phyloP scores from a whole-genome alignment of 306 rosid species.

The Castanea sativa region DNA sequence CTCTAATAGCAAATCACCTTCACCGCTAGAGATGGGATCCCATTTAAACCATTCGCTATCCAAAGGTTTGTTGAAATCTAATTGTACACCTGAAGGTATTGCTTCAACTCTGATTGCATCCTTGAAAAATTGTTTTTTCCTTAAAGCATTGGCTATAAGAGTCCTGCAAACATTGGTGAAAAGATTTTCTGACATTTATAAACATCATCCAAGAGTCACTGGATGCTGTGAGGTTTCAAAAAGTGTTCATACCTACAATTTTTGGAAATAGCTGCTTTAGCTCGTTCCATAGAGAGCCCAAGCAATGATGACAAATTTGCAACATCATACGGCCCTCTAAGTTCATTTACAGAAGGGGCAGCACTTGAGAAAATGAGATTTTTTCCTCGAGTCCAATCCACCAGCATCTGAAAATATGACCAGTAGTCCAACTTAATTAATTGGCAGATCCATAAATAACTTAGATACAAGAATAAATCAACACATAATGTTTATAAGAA shows the following conservation, averaged over 20 bases:
- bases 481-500: neutral
- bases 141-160: constrained; percentile 67
- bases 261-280: constrained; percentile 79
- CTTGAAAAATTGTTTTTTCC: constrained; percentile 71
- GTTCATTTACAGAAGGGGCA: constrained; percentile 67
- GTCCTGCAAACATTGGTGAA: constrained; percentile 44
- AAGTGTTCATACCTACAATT: constrained; percentile 72
- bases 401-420: constrained; percentile 52
- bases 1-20: constrained; percentile 77
- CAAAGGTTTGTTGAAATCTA: constrained; percentile 43
- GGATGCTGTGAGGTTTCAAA: constrained; percentile 9
- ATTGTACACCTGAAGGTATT: constrained; percentile 44
- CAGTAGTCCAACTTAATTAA: constrained; percentile 15
- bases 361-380: constrained; percentile 76
- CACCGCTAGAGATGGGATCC: constrained; percentile 88
- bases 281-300: constrained; percentile 72
- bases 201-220: constrained; percentile 6
- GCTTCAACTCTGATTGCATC: constrained; percentile 71
- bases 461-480: neutral
- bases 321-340: constrained; percentile 91
- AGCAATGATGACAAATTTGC: constrained; percentile 74
- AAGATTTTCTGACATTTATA: constrained; percentile 10
- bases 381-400: constrained; percentile 89
- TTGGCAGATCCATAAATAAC: neutral
- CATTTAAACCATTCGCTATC: constrained; percentile 54